These are phyloP conservation scores for Candida coleopterorum DNA, from an alignment of 805 yeast species.

Conservation along the genomic window DNA sequence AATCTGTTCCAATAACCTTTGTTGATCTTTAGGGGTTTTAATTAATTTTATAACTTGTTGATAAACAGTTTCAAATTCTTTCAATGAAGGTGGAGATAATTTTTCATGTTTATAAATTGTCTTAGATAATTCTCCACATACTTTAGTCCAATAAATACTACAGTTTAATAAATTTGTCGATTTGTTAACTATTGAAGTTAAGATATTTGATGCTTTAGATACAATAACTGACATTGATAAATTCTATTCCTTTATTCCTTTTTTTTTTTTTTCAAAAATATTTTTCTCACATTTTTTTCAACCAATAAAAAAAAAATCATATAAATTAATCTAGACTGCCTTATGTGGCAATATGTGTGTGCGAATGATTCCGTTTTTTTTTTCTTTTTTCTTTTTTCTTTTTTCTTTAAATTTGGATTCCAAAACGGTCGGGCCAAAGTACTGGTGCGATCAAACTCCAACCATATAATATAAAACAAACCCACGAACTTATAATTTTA, in stretches of 20 bases:
- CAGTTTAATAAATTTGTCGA: slow-evolving; percentile 41
- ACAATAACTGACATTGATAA: slow-evolving; percentile 40
- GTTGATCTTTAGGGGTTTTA: slow-evolving; percentile 50
- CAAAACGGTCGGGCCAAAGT: slow-evolving; percentile 84
- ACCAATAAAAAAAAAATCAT: slow-evolving; percentile 13
- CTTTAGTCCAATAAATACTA: slow-evolving; percentile 79
- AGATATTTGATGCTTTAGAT: slow-evolving; percentile 35
- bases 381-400: too few relatives aligned
- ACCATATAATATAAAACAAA: slow-evolving; percentile 76
- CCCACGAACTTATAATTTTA: slow-evolving; percentile 87
- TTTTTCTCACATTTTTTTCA: slow-evolving; percentile 1
- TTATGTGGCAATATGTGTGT: slow-evolving; percentile 13
- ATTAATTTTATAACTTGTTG: slow-evolving; percentile 34
- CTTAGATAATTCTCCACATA: slow-evolving; percentile 59
- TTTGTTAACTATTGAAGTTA: slow-evolving; percentile 32
- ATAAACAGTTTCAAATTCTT: slow-evolving; percentile 76
- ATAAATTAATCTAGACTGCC: slow-evolving; percentile 21
- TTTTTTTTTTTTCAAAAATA: slow-evolving; percentile 5
- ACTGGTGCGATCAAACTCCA: slow-evolving; percentile 95
- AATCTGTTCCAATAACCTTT: slow-evolving; percentile 44
- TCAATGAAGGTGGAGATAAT: slow-evolving; percentile 80
- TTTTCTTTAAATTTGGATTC: slow-evolving; percentile 23
- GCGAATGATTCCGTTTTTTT: too few relatives aligned
- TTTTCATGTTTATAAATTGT: slow-evolving; percentile 89
- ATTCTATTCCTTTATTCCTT: too few relatives aligned